Conservation (phyloP, 2,329 filamentous ascomycete genomes). For the Scytalidium sp. region DNA sequence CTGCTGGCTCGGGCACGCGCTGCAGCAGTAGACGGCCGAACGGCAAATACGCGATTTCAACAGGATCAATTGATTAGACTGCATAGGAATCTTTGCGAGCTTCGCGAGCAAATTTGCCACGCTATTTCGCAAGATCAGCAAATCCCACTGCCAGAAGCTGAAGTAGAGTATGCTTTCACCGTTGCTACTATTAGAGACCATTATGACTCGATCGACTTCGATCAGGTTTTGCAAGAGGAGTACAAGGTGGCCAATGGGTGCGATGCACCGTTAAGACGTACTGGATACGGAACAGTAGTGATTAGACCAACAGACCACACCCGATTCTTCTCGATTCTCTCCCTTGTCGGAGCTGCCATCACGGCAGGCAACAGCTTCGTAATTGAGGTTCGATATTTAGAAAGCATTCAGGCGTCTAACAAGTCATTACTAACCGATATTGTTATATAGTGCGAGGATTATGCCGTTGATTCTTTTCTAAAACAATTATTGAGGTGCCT, state of each 20-base stretch:
- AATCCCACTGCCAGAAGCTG: conserved; percentile 35
- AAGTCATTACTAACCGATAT: conserved; percentile 36
- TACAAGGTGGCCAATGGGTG: conserved; percentile 38
- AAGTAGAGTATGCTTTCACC: conserved; percentile 37
- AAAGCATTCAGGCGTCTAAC: conserved; percentile 28
- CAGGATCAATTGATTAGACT: conserved; percentile 42
- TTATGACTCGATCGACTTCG: conserved; percentile 36
- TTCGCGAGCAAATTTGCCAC: conserved; percentile 32
- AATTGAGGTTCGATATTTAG: conserved; percentile 40
- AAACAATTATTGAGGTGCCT: conserved; percentile 25
- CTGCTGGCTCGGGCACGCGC: conserved; percentile 25
- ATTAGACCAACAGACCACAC: conserved; percentile 46
- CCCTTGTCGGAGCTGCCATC: conserved; percentile 42
- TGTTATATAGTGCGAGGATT: conserved; percentile 38
- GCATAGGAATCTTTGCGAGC: conserved; percentile 33
- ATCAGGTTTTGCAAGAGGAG: conserved; percentile 35
- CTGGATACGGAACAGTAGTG: conserved; percentile 40
- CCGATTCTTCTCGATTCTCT: conserved; percentile 43
- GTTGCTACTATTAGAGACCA: conserved; percentile 35
- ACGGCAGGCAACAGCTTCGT: conserved; percentile 49
- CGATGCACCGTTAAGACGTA: conserved; percentile 31
- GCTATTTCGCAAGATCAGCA: conserved; percentile 38
- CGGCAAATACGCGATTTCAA: conserved; percentile 41
- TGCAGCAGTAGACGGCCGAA: conserved; percentile 40
- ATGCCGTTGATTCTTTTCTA: conserved; percentile 45